Base-by-base conservation (phyloP, 2,329 filamentous ascomycete species). In the Tolypocladium inflatum region DNA sequence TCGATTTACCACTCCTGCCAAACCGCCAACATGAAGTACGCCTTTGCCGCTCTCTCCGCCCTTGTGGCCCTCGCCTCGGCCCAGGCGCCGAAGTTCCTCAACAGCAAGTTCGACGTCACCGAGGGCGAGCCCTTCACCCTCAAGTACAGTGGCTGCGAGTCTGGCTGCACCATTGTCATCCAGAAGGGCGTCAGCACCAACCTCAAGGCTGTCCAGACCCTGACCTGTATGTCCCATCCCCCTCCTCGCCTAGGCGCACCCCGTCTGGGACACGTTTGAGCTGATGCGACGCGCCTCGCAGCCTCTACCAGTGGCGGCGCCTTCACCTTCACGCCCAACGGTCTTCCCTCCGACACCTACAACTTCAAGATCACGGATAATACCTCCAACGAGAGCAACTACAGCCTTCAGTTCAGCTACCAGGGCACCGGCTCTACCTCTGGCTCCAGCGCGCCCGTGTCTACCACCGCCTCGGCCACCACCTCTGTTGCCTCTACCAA, bases 11-110 rank as follows among this genome's bases (percentile, higher is more conserved):
- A 13, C n/a, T 50, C 5, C 38, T 11, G 26, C 48, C 54, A 23
- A 43, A 42, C 38, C 39, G 43, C 21, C 69, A 71, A 64, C 60
- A 74, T 74, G 72, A 72, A 73, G 71, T 71, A 66, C 64, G 67
- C 71, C 56, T 37, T 68, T 63, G 66, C 63, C 63, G 59, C 66
- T 57, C 48, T 71, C 56, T 64, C 67, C 60, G 63, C 68, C 63
- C 54, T 71, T 50, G 69, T 64, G 59, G 61, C 62, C 60, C 58
- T 63, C 55, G 68, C 58, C 58, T 38, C 66, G 56, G 72, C 70
- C 52, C 55, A 65, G 33, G 58, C 64, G 62, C 71, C 71, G 54
- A 35, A 54, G 23, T 66, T 74, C 65, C 61, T 64, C 64, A 74
- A 74, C 71, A 60, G 56, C 35, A 37, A 59, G 4, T 72, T 68